These are phyloP conservation scores for Brassica rapa DNA, from an alignment of 345 rosid genomes.

Conservation along the genomic window DNA sequence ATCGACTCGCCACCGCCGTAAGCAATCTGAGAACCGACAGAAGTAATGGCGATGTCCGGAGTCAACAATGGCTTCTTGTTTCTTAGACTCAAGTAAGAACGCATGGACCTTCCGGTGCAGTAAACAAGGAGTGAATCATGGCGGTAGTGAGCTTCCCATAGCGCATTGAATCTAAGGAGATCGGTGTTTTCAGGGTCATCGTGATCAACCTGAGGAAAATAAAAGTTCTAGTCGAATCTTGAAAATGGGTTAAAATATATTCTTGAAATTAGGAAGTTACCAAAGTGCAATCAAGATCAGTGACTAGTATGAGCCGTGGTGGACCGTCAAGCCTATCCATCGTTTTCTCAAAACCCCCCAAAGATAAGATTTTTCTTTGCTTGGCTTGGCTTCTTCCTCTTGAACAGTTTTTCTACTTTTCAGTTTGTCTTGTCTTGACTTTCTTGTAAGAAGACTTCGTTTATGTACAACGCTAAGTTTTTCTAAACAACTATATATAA, in stretches of 20 bases:
- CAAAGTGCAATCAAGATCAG: conserved; percentile 89
- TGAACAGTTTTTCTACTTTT: not conserved
- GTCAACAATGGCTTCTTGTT: conserved; percentile 70
- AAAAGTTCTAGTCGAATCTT: not conserved
- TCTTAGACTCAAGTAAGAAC: conserved; percentile 56
- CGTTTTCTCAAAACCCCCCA: not conserved
- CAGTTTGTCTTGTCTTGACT: not conserved
- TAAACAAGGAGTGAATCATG: conserved; percentile 74
- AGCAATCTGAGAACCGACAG: conserved; percentile 89
- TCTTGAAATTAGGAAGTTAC: conserved; percentile 30
- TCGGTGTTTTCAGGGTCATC: conserved; percentile 64
- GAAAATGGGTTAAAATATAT: too few species aligned
- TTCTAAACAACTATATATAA: not conserved
- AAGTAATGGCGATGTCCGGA: conserved; percentile 77
- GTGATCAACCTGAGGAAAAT: conserved; percentile 63
- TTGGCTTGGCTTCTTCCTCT: not conserved
- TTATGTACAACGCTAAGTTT: not conserved
- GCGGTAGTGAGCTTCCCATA: conserved; percentile 84
- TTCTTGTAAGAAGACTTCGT: not conserved
- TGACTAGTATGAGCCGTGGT: conserved; percentile 74
- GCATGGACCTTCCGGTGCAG: conserved; percentile 79
- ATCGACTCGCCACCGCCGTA: conserved; percentile 62
- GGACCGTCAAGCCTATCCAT: conserved; percentile 67
- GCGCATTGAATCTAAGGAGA: conserved; percentile 74
- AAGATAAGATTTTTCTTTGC: not conserved